A percentile compares a stretch with the other conserved stretches of the same genome.
These are phyloP conservation scores for Amphirosellinia nigrospora DNA, from an alignment of 495 filamentous ascomycete species.

Conservation along the genomic window DNA sequence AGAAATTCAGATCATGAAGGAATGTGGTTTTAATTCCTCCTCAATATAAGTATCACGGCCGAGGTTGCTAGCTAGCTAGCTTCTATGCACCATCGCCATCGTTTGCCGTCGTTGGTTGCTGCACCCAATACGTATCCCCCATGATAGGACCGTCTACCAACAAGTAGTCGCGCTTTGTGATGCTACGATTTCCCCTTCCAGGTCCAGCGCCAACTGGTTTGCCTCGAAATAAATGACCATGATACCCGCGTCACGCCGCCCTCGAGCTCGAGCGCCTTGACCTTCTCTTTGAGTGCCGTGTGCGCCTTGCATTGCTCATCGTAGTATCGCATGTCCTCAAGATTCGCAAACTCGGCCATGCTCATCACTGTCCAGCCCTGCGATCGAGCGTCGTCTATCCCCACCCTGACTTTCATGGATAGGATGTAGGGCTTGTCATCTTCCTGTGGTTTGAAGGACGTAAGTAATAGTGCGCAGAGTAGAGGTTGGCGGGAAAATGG, in stretches of 20 bases:
- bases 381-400: conserved; percentile 60
- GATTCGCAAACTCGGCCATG: conserved; percentile 62
- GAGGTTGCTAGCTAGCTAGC: background rate
- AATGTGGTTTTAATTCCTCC: background rate
- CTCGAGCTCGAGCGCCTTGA: conserved; percentile 20
- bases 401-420: conserved; percentile 48
- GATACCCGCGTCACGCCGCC: background rate
- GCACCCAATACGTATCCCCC: background rate
- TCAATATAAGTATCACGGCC: background rate
- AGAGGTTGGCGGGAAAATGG: background rate
- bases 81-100: background rate
- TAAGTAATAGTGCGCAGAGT: background rate
- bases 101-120: background rate
- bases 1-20: conserved; percentile 42
- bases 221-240: background rate
- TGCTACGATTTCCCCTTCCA: background rate
- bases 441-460: conserved; percentile 40
- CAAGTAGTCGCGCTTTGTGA: background rate
- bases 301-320: conserved; percentile 70
- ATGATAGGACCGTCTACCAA: background rate
- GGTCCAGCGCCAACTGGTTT: background rate
- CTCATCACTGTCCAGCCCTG: conserved; percentile 69
- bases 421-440: conserved; percentile 73
- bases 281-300: conserved; percentile 59
- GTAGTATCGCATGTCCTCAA: conserved; percentile 76